These are phyloP conservation scores for Chaetomium fimeti DNA, from an alignment of 495 filamentous ascomycete species.

Conservation along the genomic window DNA sequence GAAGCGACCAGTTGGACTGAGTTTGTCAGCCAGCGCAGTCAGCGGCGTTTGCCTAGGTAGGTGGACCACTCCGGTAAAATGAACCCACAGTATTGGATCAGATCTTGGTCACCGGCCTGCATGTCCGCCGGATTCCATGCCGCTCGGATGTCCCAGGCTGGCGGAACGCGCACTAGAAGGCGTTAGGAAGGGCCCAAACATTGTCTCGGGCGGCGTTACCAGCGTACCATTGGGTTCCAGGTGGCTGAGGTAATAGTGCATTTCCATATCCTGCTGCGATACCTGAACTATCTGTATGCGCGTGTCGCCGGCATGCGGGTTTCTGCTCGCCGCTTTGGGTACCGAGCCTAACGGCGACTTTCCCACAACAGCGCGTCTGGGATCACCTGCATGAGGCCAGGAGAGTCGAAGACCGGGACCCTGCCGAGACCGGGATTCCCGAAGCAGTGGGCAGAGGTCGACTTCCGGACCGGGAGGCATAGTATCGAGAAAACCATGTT, in stretches of 20 bases:
- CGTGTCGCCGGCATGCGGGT: background rate
- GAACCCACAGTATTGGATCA: constrained; percentile 12
- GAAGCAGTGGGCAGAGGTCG: background rate
- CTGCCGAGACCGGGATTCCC: background rate
- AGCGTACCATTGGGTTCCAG: constrained; percentile 2
- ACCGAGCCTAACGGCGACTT: constrained; percentile 11
- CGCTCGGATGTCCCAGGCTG: background rate
- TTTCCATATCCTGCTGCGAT: constrained; percentile 30
- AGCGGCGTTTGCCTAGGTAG: background rate
- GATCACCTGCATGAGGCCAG: constrained; percentile 34
- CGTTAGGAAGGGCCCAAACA: background rate
- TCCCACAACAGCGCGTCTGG: constrained; percentile 29
- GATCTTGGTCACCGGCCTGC: background rate
- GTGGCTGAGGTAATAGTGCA: constrained; percentile 24
- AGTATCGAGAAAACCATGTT: background rate
- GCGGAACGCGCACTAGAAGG: background rate
- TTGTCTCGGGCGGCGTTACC: constrained; percentile 11
- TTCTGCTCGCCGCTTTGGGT: background rate
- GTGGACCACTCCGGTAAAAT: background rate
- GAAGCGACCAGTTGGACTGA: constrained; percentile 19
- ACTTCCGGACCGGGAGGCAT: background rate
- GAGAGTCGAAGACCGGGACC: constrained; percentile 31
- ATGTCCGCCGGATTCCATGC: background rate
- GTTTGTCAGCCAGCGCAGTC: background rate
- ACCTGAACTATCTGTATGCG: constrained; percentile 27